Evolutionary conservation across 345 rosid species (phyloP).

Genomic region (Noccaea caerulescens): DNA sequence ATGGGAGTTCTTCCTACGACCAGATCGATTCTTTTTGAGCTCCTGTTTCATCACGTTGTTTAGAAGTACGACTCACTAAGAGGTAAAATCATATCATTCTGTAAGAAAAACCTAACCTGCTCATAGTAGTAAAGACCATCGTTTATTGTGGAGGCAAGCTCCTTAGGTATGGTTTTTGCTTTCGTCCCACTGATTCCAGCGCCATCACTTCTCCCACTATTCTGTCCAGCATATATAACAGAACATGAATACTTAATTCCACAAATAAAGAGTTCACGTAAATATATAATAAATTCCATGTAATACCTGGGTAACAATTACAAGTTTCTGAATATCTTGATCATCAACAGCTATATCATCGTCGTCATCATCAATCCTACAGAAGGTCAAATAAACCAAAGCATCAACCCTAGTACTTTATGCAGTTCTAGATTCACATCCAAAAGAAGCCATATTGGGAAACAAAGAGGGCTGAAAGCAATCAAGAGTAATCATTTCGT

Average conservation of each 20-base stretch:
- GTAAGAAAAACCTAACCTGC: conserved; percentile 57
- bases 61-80: conserved; percentile 21
- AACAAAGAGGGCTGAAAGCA: conserved; percentile 19
- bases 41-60: conserved; percentile 57
- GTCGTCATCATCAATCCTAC: conserved; percentile 83
- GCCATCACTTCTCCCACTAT: conserved; percentile 61
- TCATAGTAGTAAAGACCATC: conserved; percentile 95
- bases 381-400: conserved; percentile 27
- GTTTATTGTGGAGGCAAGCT: conserved; percentile 83
- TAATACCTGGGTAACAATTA: conserved; percentile 92
- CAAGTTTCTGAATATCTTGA: conserved; percentile 91
- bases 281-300: background rate
- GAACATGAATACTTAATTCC: conserved; percentile 31
- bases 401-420: conserved; percentile 20
- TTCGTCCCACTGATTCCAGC: conserved; percentile 48
- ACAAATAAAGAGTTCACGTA: conserved; percentile 17
- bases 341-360: conserved; percentile 71
- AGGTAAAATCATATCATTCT: background rate
- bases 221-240: conserved; percentile 59
- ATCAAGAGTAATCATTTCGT: conserved; percentile 19
- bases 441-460: background rate
- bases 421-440: conserved; percentile 17
- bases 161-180: conserved; percentile 64
- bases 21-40: conserved; percentile 63
- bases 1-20: conserved; percentile 57